Evolutionary conservation across 176 grass and related monocot genomes (phyloP).

Genomic region (Oryza nivara): DNA sequence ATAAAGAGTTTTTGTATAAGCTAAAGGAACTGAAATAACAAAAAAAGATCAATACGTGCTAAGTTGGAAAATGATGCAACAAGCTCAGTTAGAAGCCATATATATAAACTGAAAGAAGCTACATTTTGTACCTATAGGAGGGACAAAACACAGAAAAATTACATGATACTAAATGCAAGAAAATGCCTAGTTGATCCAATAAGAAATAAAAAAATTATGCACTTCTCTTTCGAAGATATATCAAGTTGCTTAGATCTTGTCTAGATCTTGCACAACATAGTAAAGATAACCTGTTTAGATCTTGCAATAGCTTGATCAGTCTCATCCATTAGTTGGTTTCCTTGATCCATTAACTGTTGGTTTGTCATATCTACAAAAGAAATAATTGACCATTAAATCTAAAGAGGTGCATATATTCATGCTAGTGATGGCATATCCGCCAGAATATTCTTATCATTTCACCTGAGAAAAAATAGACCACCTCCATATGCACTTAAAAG

Average conservation of each 20-base stretch:
- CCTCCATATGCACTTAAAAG: not conserved
- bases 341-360: slow-evolving; percentile 80
- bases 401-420: slow-evolving; percentile 21
- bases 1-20: slow-evolving; percentile 8
- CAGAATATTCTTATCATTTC: not conserved
- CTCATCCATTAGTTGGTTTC: slow-evolving; percentile 83
- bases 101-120: not conserved
- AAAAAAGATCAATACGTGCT: slow-evolving; percentile 26
- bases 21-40: slow-evolving; percentile 1
- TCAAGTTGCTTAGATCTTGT: not conserved
- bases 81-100: slow-evolving; percentile 13
- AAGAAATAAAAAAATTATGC: not conserved
- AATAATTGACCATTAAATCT: slow-evolving; percentile 1
- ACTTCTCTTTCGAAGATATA: not conserved
- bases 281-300: slow-evolving; percentile 60
- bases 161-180: not conserved
- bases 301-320: slow-evolving; percentile 94
- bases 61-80: slow-evolving; percentile 12
- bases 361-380: slow-evolving; percentile 82
- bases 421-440: not conserved
- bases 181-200: not conserved
- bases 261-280: not conserved
- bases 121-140: not conserved
- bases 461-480: slow-evolving; percentile 15
- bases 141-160: not conserved